Percentiles rank a stretch among this genome's conserved stretches.
phyloP scores from a whole-genome alignment of 805 yeast species.

The Saccharomycopsis microspora region DNA sequence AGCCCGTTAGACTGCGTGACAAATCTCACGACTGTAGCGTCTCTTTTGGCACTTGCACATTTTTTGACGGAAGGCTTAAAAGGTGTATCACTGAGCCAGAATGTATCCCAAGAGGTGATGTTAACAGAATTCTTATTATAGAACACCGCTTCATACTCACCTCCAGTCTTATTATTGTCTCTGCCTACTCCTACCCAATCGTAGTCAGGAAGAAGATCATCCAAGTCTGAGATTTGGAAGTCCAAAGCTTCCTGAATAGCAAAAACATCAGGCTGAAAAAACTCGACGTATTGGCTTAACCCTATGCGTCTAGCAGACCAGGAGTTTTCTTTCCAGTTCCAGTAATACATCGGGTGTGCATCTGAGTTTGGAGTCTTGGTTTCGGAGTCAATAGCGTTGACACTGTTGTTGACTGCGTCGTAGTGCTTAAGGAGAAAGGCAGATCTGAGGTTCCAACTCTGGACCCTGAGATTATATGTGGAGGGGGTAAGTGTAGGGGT shows the following conservation, averaged over 20 bases:
- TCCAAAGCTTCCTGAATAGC: constrained; percentile 29
- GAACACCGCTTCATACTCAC: constrained; percentile 34
- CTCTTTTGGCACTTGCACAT: constrained; percentile 30
- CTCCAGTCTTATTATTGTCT: constrained; percentile 30
- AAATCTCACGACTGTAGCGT: constrained; percentile 29
- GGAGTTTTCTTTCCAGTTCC: constrained; percentile 22
- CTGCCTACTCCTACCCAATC: constrained; percentile 34
- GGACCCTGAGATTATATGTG: constrained; percentile 3
- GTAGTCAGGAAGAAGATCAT: constrained; percentile 20
- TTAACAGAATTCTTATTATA: constrained; percentile 24
- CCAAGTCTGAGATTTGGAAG: constrained; percentile 29
- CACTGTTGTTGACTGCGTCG: neutral
- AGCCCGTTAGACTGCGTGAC: constrained; percentile 15
- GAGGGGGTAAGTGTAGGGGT: neutral
- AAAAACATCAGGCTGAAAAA: constrained; percentile 25
- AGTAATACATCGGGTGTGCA: constrained; percentile 16
- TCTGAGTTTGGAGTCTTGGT: neutral
- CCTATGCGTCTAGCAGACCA: constrained; percentile 28
- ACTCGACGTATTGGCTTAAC: constrained; percentile 25
- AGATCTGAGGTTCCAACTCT: constrained; percentile 8
- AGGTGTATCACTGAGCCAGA: constrained; percentile 33
- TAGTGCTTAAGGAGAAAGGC: constrained; percentile 3
- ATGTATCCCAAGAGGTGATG: constrained; percentile 26
- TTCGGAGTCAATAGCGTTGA: neutral
- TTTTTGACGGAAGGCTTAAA: constrained; percentile 27